phyloP scores from a whole-genome alignment of 768 basidiomycete genomes.

The Pulveroboletus ravenelii region DNA sequence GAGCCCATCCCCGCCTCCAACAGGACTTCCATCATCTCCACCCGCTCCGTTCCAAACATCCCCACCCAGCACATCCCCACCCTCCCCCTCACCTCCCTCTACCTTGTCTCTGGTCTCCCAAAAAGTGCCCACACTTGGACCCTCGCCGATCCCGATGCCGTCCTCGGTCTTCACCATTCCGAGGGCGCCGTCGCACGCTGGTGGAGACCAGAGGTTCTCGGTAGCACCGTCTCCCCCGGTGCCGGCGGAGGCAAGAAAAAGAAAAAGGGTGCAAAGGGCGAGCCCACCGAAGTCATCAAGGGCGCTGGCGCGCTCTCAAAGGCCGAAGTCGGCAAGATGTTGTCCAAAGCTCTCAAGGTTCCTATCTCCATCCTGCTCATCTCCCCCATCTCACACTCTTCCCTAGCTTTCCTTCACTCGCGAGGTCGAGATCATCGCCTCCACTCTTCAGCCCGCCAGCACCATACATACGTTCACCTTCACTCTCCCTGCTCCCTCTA shows the following conservation, averaged over 20 bases:
- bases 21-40: slow-evolving; percentile 74
- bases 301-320: slow-evolving; percentile 78
- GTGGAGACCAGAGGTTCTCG: slow-evolving; percentile 90
- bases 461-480: slow-evolving; percentile 93
- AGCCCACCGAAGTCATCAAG: slow-evolving; percentile 54
- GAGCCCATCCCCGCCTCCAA: slow-evolving; percentile 78
- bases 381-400: not conserved
- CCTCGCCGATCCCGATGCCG: slow-evolving; percentile 77
- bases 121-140: slow-evolving; percentile 91
- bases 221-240: slow-evolving; percentile 81
- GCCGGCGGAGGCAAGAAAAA: slow-evolving; percentile 77
- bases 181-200: slow-evolving; percentile 84
- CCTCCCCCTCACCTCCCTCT: slow-evolving; percentile 75
- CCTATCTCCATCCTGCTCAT: slow-evolving; percentile 1
- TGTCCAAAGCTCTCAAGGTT: slow-evolving; percentile 88
- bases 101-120: slow-evolving; percentile 83
- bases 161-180: slow-evolving; percentile 74
- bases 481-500: slow-evolving; percentile 69
- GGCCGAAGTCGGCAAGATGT: slow-evolving; percentile 85
- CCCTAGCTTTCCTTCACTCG: slow-evolving; percentile 81
- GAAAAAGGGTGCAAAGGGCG: slow-evolving; percentile 55
- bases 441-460: slow-evolving; percentile 89
- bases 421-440: slow-evolving; percentile 91
- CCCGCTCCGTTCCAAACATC: slow-evolving; percentile 41
- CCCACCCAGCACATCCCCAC: slow-evolving; percentile 63